These are phyloP conservation scores for Cucurbita moschata DNA, from an alignment of 306 rosid genomes.

Conservation along the genomic window DNA sequence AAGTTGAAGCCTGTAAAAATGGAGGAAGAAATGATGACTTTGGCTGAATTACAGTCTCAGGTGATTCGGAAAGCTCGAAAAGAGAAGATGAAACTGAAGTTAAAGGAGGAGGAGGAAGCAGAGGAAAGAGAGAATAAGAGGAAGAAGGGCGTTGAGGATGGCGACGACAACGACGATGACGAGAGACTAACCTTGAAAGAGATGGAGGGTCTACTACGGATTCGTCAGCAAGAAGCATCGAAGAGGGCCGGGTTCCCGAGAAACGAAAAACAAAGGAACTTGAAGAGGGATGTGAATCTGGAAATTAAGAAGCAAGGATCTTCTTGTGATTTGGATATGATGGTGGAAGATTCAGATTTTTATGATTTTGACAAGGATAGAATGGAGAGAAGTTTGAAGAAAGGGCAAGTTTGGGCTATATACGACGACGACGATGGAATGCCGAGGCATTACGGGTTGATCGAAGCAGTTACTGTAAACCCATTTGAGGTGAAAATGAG, in stretches of 20 bases:
- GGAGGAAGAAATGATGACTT: constrained; percentile 62
- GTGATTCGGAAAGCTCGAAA: constrained; percentile 30
- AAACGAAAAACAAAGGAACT: constrained; percentile 10
- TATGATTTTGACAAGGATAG: constrained; percentile 72
- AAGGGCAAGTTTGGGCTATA: constrained; percentile 87
- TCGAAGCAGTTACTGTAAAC: constrained; percentile 43
- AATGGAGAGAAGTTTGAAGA: constrained; percentile 64
- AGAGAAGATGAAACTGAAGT: constrained; percentile 22
- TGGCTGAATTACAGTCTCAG: constrained; percentile 59
- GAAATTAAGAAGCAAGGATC: constrained; percentile 6
- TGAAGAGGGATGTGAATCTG: constrained; percentile 9
- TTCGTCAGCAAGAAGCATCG: background rate
- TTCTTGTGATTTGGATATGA: constrained; percentile 24
- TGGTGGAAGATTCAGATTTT: constrained; percentile 74
- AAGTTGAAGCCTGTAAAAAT: constrained; percentile 22
- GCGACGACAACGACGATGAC: constrained; percentile 1
- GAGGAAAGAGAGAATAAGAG: constrained; percentile 14
- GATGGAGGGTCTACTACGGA: constrained; percentile 9
- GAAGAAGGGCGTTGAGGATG: background rate
- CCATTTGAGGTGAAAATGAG: constrained; percentile 69
- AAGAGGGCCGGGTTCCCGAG: constrained; percentile 17
- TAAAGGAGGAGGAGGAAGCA: constrained; percentile 21
- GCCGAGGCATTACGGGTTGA: constrained; percentile 67
- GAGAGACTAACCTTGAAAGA: constrained; percentile 11
- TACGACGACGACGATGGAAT: constrained; percentile 80